Evolutionary conservation across 495 filamentous ascomycete species (phyloP), one percentile per base, ranked within the genome.

Genomic region (Amphirosellinia nigrospora): DNA sequence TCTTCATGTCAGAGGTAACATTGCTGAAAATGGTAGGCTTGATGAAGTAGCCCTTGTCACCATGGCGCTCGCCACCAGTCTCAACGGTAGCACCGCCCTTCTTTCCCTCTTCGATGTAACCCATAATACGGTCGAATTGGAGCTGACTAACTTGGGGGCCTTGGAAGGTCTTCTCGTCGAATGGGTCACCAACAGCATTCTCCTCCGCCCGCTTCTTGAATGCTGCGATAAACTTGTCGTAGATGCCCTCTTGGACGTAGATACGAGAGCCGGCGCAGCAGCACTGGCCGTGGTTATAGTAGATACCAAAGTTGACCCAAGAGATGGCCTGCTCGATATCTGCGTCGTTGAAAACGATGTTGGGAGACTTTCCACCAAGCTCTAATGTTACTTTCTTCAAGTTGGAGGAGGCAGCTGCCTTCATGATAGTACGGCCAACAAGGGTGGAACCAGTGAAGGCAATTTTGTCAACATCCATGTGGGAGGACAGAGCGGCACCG

Each of bases 321-420:
- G 91, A 93, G 82, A 98, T 94, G 70, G 95, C 94, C 78, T 97
- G 91, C 75, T 98, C 94, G 75, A 98, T 94, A 77, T 98, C 90
- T 66, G 95, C 95, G 76, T 98, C 95, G 76, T 95, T 86, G 83
- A 98, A 98, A 79, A 98, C 89, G 71, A 98, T 97, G 87, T 98
- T 98, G 71, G 95, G 95, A 66, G 93, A 96, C 90, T 98, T 98
- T 83, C 95, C 95, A 80, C 95, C 95, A 64, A 98, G 91, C 84
- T 98, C 95, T 39, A 98, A 89, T n/a, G 95, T 98, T 60, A 98
- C 96, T 90, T 97, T 97, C 92, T 98, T 98, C 80, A 98, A 79
- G 88, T 98, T 98, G 78, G 92, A 96, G 79, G 90, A 85, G 58
- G 96, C 96, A 15, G 96, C 94, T 36, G 95, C 94, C 89, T 98